These are phyloP conservation scores for Elsinoe perseae DNA, from an alignment of 2,329 filamentous ascomycete species.

Conservation along the genomic window DNA sequence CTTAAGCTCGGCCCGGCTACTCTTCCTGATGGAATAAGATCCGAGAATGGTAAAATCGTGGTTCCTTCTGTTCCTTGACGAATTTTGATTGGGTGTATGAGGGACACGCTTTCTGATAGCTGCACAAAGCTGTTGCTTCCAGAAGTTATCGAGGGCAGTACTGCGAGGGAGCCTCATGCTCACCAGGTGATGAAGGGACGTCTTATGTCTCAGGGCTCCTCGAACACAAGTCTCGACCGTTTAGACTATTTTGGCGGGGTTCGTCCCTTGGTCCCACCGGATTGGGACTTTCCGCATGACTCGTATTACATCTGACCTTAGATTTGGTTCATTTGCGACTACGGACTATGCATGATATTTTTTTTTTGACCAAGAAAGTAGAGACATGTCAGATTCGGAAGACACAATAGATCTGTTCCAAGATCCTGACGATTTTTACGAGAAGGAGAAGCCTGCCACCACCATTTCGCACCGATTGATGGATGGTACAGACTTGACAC, in stretches of 20 bases:
- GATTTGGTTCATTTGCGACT: background rate
- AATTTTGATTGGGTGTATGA: background rate
- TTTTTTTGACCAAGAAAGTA: background rate
- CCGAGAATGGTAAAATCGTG: background rate
- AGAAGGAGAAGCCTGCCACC: conserved; percentile 67
- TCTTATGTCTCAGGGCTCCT: background rate
- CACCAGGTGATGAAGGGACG: background rate
- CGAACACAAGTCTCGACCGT: conserved; percentile 6
- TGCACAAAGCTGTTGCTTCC: background rate
- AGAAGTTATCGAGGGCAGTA: background rate
- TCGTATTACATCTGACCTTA: background rate
- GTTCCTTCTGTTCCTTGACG: background rate
- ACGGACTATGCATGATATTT: background rate
- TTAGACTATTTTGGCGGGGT: background rate
- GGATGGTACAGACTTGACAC: conserved; percentile 55
- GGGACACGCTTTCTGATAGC: conserved; percentile 1
- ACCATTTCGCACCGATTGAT: conserved; percentile 63
- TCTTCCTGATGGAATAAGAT: background rate
- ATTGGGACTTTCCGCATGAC: background rate
- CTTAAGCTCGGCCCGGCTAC: background rate
- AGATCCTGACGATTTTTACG: conserved; percentile 74
- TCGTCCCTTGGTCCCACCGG: background rate
- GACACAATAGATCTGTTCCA: conserved; percentile 54
- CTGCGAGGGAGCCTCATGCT: background rate
- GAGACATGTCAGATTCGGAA: conserved; percentile 21